These are phyloP conservation scores for Cubamyces sp. DNA, from an alignment of 768 basidiomycete species.

Conservation along the genomic window DNA sequence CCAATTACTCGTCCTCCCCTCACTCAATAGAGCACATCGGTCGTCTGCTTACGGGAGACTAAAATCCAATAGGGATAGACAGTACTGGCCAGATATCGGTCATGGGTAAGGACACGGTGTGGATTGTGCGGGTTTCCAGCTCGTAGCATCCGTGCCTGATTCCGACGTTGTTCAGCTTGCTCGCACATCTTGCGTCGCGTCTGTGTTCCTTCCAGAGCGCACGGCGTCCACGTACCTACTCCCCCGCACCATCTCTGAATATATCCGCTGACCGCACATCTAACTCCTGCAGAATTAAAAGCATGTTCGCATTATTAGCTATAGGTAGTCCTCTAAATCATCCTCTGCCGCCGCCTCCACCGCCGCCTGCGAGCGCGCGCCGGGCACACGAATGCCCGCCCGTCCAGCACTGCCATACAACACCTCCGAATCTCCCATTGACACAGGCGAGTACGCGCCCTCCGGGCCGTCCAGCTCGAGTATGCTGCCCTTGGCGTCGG, in stretches of 20 bases:
- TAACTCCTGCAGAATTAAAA: slow-evolving; percentile 15
- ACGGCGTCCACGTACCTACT: no score
- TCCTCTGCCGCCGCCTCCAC: slow-evolving; percentile 22
- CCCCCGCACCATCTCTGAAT: no score
- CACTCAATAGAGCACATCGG: no score
- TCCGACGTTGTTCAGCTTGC: background rate
- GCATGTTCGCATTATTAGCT: slow-evolving; percentile 27
- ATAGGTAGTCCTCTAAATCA: slow-evolving; percentile 31
- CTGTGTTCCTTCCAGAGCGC: no score
- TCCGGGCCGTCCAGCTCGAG: slow-evolving; percentile 49
- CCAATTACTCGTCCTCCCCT: no score
- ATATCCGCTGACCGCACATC: slow-evolving; percentile 8
- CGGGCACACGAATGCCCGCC: slow-evolving; percentile 35
- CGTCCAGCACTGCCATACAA: slow-evolving; percentile 71
- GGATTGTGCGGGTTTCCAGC: no score
- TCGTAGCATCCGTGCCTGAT: no score
- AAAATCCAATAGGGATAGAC: no score
- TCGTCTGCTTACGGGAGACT: no score
- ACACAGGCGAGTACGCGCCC: slow-evolving; percentile 54
- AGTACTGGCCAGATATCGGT: no score
- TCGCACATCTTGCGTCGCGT: no score
- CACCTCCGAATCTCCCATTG: slow-evolving; percentile 65
- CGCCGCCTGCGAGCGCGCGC: slow-evolving; percentile 24
- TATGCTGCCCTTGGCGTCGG: slow-evolving; percentile 54
- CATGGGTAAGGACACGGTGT: no score